phyloP scores from a whole-genome alignment of 139 green algal species.

The Coelastrella sp. region DNA sequence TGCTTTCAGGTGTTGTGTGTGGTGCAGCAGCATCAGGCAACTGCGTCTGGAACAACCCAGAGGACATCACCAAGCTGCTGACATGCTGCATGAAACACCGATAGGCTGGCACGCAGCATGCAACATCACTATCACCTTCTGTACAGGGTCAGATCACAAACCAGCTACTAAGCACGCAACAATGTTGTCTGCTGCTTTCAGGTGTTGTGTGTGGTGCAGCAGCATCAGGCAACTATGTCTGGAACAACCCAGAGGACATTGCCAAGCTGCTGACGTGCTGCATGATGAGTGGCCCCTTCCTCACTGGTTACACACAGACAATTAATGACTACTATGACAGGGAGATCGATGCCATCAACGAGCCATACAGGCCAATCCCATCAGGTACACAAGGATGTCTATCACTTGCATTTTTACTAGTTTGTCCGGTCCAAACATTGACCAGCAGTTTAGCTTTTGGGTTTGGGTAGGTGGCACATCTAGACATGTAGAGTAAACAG shows the following conservation, averaged over 20 bases:
- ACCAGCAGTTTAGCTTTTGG: too few species aligned
- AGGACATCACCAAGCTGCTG: constrained; percentile 63
- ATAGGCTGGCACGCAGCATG: too few species aligned
- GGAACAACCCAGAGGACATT: constrained; percentile 80
- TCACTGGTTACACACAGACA: constrained; percentile 99
- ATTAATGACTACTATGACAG: constrained; percentile 99
- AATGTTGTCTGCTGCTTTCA: constrained; percentile 47
- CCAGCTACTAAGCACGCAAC: neutral
- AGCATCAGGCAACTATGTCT: constrained; percentile 94
- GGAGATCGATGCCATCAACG: constrained; percentile 99
- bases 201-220: constrained; percentile 97
- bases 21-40: constrained; percentile 94
- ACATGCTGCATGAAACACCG: constrained; percentile 87
- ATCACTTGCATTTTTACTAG: too few species aligned
- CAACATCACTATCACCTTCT: too few species aligned
- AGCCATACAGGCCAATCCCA: constrained; percentile 98
- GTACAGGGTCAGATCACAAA: neutral
- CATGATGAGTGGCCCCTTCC: constrained; percentile 94
- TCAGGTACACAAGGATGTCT: constrained; percentile 71
- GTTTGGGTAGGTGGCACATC: too few species aligned
- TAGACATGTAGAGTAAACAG: too few species aligned
- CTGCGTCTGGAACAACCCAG: constrained; percentile 92
- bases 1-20: constrained; percentile 90
- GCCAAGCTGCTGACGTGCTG: constrained; percentile 87
- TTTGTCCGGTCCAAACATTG: too few species aligned